phyloP scores from a whole-genome alignment of 805 yeast species.

The Debaryomyces castellii region DNA sequence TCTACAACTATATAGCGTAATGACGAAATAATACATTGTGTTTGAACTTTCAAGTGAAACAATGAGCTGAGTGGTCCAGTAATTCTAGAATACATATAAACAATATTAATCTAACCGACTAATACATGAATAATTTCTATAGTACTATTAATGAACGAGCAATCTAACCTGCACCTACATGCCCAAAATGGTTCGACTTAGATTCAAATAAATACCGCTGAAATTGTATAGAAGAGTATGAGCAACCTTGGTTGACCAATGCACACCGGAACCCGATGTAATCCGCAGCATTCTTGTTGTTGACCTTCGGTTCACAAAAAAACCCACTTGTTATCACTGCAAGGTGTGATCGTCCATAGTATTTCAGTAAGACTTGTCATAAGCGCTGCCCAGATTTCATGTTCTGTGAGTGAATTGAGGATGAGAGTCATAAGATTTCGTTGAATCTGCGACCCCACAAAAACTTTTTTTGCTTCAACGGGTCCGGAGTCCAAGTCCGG shows the following conservation, averaged over 20 bases:
- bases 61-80: background rate
- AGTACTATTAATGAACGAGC: too few species aligned
- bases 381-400: background rate
- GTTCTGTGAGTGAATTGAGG: background rate
- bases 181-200: background rate
- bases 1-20: background rate
- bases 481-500: background rate
- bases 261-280: background rate
- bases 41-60: background rate
- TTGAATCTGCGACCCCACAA: background rate
- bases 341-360: too few species aligned
- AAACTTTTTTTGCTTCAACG: background rate
- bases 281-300: background rate
- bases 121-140: too few species aligned
- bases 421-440: too few species aligned
- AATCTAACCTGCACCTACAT: background rate
- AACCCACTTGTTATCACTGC: too few species aligned
- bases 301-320: too few species aligned
- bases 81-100: background rate
- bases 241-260: too few species aligned
- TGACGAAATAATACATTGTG: too few species aligned
- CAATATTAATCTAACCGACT: too few species aligned
- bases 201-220: too few species aligned
- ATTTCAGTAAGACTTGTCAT: too few species aligned
- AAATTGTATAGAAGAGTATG: too few species aligned